Conservation (phyloP, 495 filamentous ascomycete species). For the Hyaloscypha bicolor region DNA sequence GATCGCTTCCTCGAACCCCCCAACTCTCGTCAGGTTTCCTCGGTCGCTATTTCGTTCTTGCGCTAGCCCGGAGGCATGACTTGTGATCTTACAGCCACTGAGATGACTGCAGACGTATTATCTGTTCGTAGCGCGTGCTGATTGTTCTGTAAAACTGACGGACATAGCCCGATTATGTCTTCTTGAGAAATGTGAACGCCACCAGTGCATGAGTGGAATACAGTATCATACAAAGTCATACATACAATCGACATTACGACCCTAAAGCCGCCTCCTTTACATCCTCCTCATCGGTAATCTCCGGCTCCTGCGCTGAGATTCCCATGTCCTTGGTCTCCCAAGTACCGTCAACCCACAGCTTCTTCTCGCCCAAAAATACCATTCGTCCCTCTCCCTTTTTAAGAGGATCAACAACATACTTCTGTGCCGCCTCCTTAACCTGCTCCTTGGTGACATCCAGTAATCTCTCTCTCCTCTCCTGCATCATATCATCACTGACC, state of each 20-base stretch:
- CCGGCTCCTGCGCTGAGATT: constrained; percentile 36
- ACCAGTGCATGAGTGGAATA: constrained; percentile 28
- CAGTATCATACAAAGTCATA: constrained; percentile 26
- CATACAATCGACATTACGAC: constrained; percentile 20
- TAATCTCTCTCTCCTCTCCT: constrained; percentile 80
- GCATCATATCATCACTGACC: constrained; percentile 86
- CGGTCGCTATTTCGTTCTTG: constrained; percentile 37
- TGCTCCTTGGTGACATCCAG: constrained; percentile 84
- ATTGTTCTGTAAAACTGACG: neutral
- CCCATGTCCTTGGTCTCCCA: constrained; percentile 57
- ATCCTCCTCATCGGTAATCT: constrained; percentile 26
- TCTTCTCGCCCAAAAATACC: constrained; percentile 83
- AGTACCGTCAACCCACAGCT: constrained; percentile 66
- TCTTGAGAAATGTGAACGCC: neutral
- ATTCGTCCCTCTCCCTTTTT: constrained; percentile 51
- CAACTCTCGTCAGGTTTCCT: constrained; percentile 17
- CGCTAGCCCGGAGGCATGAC: constrained; percentile 42
- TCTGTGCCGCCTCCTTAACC: constrained; percentile 78
- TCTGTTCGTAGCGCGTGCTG: constrained; percentile 48
- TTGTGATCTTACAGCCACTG: constrained; percentile 50
- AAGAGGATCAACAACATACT: constrained; percentile 75
- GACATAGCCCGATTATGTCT: constrained; percentile 9
- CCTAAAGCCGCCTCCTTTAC: constrained; percentile 30
- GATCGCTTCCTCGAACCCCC: constrained; percentile 29
- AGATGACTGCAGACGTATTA: constrained; percentile 43